These are phyloP conservation scores for Isabelozyma rhagii DNA, from an alignment of 805 yeast genomes.

Conservation along the genomic window DNA sequence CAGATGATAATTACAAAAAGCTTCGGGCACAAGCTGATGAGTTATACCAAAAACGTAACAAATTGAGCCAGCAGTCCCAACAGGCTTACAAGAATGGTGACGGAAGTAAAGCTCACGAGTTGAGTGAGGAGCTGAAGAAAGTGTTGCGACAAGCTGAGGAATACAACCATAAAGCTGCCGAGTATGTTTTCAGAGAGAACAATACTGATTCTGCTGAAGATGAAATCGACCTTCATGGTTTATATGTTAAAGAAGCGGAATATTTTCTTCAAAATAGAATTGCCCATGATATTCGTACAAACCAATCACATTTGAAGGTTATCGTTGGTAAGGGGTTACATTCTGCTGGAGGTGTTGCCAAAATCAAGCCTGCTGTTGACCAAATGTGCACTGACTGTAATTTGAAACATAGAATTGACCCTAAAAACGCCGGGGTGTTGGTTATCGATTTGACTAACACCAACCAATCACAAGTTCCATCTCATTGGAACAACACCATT, in stretches of 20 bases:
- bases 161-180: conserved; percentile 80
- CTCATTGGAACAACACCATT: conserved; percentile 22
- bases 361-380: conserved; percentile 86
- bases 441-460: conserved; percentile 54
- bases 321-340: conserved; percentile 94
- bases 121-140: conserved; percentile 66
- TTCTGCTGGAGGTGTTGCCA: conserved; percentile 77
- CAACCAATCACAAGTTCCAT: conserved; percentile 25
- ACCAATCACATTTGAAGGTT: conserved; percentile 65
- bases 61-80: conserved; percentile 67
- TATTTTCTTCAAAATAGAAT: conserved; percentile 72
- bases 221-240: conserved; percentile 92
- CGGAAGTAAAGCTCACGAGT: conserved; percentile 64
- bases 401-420: conserved; percentile 60
- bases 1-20: conserved; percentile 59
- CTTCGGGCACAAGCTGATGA: conserved; percentile 67
- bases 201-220: conserved; percentile 80
- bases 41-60: conserved; percentile 55
- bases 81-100: conserved; percentile 75
- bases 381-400: conserved; percentile 66
- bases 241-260: conserved; percentile 85
- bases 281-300: conserved; percentile 54
- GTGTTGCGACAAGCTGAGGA: conserved; percentile 60
- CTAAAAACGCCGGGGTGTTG: conserved; percentile 76
- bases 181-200: conserved; percentile 81